These are phyloP conservation scores for Chimonanthus salicifolius DNA, from an alignment of 164 flowering plant genomes.

Conservation along the genomic window DNA sequence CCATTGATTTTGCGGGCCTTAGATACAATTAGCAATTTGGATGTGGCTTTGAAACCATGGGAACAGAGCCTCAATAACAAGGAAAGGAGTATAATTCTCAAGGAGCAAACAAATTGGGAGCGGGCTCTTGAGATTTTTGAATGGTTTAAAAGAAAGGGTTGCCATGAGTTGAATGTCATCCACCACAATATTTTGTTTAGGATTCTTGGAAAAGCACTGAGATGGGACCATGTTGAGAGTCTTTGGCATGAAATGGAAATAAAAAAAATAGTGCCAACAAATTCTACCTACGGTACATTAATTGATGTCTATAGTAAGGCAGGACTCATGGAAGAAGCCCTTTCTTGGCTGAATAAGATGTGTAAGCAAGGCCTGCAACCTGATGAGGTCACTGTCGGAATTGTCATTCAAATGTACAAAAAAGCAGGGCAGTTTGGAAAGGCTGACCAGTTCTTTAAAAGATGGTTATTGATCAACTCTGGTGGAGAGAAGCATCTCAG, in stretches of 20 bases:
- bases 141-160: slow-evolving; percentile 78
- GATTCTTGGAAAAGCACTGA: slow-evolving; percentile 66
- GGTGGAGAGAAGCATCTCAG: slow-evolving; percentile 31
- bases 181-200: slow-evolving; percentile 86
- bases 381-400: slow-evolving; percentile 90
- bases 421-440: slow-evolving; percentile 68
- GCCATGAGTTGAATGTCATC: slow-evolving; percentile 87
- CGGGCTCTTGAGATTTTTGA: slow-evolving; percentile 38
- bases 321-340: slow-evolving; percentile 61
- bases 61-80: slow-evolving; percentile 53
- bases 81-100: slow-evolving; percentile 85
- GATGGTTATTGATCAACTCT: slow-evolving; percentile 47
- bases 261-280: slow-evolving; percentile 45
- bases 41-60: slow-evolving; percentile 82
- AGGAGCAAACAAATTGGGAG: slow-evolving; percentile 79
- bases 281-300: slow-evolving; percentile 83
- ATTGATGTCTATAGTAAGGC: slow-evolving; percentile 90
- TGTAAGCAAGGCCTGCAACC: slow-evolving; percentile 63
- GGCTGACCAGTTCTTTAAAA: slow-evolving; percentile 71
- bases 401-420: slow-evolving; percentile 71
- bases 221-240: slow-evolving; percentile 51
- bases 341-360: slow-evolving; percentile 72
- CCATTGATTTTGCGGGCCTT: slow-evolving; percentile 70
- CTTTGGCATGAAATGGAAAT: slow-evolving; percentile 69
- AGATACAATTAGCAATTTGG: slow-evolving; percentile 49